phyloP scores from a whole-genome alignment of 2,329 filamentous ascomycete genomes.

The Sordariomycetes sp. region DNA sequence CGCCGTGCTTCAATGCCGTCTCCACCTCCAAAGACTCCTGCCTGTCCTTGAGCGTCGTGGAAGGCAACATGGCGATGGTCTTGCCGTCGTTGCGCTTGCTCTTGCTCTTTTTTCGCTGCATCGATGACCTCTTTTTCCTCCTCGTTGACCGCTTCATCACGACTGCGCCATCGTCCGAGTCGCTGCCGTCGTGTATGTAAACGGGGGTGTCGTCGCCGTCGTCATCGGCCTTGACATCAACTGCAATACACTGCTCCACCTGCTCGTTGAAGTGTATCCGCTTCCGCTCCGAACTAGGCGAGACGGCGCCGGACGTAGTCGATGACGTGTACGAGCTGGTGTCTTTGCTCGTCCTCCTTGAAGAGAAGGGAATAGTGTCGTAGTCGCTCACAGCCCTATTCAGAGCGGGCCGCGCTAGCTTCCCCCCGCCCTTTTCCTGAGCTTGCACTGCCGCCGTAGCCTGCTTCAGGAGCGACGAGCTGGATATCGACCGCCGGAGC shows the following conservation, averaged over 20 bases:
- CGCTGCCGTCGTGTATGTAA: slow-evolving; percentile 39
- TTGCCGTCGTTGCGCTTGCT: slow-evolving; percentile 51
- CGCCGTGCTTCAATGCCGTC: slow-evolving; percentile 49
- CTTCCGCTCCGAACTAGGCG: slow-evolving; percentile 54
- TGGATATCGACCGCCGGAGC: slow-evolving; percentile 76
- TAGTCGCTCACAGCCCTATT: slow-evolving; percentile 57
- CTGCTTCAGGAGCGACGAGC: slow-evolving; percentile 80
- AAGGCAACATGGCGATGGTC: slow-evolving; percentile 77
- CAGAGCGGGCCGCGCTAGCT: slow-evolving; percentile 38
- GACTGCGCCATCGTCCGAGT: slow-evolving; percentile 63
- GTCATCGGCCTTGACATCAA: slow-evolving; percentile 73
- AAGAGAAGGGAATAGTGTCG: slow-evolving; percentile 49
- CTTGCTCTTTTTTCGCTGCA: slow-evolving; percentile 26
- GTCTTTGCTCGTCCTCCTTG: slow-evolving; percentile 45
- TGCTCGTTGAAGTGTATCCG: slow-evolving; percentile 97
- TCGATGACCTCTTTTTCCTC: slow-evolving; percentile 41
- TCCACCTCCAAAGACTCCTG: slow-evolving; percentile 61
- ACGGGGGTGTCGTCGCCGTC: slow-evolving; percentile 54
- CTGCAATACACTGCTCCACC: slow-evolving; percentile 89
- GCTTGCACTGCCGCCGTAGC: slow-evolving; percentile 77
- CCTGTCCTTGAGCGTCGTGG: slow-evolving; percentile 76
- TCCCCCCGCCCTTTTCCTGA: slow-evolving; percentile 49
- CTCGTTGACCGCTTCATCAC: slow-evolving; percentile 64
- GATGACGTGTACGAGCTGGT: slow-evolving; percentile 40
- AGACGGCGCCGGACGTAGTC: slow-evolving; percentile 55